phyloP scores from a whole-genome alignment of 352 stramenopile genomes.

The Proteromonas lacertae region DNA sequence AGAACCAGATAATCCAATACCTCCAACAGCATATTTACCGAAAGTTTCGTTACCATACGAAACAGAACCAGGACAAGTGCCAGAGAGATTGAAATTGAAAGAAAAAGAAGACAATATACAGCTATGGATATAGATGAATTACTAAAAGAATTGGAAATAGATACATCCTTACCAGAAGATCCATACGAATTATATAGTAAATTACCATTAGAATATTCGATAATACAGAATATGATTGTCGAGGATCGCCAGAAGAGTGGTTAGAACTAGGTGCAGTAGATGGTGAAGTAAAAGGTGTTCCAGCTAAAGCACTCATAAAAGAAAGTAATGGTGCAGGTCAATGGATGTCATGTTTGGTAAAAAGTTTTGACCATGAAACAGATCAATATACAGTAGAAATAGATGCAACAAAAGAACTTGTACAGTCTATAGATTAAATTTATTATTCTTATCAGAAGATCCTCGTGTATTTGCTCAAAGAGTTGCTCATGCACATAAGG shows the following conservation, averaged over 20 bases:
- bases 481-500: background rate
- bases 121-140: too few relatives aligned
- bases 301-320: background rate
- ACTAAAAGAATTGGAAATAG: conserved; percentile 9
- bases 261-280: background rate
- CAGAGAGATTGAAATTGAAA: conserved; percentile 16
- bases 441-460: conserved; percentile 21
- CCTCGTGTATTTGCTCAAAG: conserved; percentile 4
- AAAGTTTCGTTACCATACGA: conserved; percentile 2
- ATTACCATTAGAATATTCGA: conserved; percentile 8
- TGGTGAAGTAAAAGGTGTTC: background rate
- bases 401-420: background rate
- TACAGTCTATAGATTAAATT: conserved; percentile 11
- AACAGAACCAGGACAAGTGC: conserved; percentile 5
- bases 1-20: too few relatives aligned
- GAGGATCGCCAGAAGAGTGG: background rate
- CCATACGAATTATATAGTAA: background rate
- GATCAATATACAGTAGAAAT: background rate
- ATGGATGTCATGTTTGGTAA: background rate
- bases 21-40: too few relatives aligned
- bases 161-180: conserved; percentile 1
- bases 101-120: conserved; percentile 13
- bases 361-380: conserved; percentile 2
- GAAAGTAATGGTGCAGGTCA: background rate
- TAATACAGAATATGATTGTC: conserved; percentile 2